Evolutionary conservation across 1,284 basidiomycete species (phyloP), one percentile per base, ranked within the genome.

Genomic region (Tylopilus sp.): DNA sequence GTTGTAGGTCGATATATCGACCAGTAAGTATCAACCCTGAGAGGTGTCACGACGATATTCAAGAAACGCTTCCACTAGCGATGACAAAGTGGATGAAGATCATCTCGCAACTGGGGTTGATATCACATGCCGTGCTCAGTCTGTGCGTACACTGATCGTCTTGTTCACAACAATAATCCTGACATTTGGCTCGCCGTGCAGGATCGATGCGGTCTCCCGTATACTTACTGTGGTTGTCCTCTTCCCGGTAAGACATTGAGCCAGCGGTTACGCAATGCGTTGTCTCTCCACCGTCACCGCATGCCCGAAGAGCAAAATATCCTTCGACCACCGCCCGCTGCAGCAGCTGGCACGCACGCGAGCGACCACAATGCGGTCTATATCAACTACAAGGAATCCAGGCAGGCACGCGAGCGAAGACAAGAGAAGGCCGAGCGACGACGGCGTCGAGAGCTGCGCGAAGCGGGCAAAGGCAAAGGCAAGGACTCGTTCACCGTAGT

Each of bases 201-300:
- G 71, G 59, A 70, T 31, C 72, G 74, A 6, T 80, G 74, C 57
- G 57, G 64, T 5, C 63, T 79, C 4, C 67, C 71, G 6, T 81
- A 80, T 60, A 76, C 70, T 1, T 70, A 79, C 54, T 80, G 79
- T 42, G 78, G 78, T 0, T 80, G 78, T 54, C 75, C 78, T 2
- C 62, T 74, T 2, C 75, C 77, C 0, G 77, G 74, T 5, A 66
- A 70, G 20, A 77, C 68, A 5, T 67, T 78, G 28, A 74, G 72
- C 4, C 69, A 75, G 53, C 67, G 71, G 22, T 26, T 70, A 5
- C 60, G 60, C 33, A 36, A 37, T 52, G 7, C 36, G 15, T 35
- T 67, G 17, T 44, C 52, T 15, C 10, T 48, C 1, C 41, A 51
- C 11, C 41, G 26, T 15, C 46, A 31, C 10, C 40, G 42, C 7